phyloP scores from a whole-genome alignment of 345 rosid species.

The Hevea brasiliensis region DNA sequence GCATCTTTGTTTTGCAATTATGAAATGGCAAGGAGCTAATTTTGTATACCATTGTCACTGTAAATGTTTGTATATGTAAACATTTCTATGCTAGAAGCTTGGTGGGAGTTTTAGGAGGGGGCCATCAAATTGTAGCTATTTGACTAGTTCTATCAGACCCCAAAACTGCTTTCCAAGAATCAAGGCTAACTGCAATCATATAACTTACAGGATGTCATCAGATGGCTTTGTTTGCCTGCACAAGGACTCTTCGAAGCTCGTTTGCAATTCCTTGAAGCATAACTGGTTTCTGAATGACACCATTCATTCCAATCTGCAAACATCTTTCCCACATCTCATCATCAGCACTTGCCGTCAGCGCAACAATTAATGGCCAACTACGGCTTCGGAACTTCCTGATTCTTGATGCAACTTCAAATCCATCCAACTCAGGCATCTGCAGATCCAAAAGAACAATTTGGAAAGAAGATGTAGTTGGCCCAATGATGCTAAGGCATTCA shows the following conservation, averaged over 20 bases:
- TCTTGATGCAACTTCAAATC: constrained; percentile 76
- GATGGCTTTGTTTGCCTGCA: constrained; percentile 49
- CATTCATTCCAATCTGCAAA: constrained; percentile 69
- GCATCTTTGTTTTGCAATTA: background rate
- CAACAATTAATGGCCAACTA: constrained; percentile 69
- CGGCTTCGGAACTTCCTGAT: constrained; percentile 61
- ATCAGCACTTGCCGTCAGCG: constrained; percentile 55
- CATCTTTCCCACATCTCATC: constrained; percentile 67
- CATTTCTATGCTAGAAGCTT: constrained; percentile 31
- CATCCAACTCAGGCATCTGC: constrained; percentile 74
- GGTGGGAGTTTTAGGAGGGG: background rate
- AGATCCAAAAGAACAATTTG: constrained; percentile 77
- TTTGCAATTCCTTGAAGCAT: constrained; percentile 57
- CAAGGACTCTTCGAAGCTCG: constrained; percentile 69
- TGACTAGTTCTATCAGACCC: constrained; percentile 14
- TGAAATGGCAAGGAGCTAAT: constrained; percentile 19
- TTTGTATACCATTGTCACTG: constrained; percentile 38
- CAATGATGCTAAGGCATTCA: constrained; percentile 63
- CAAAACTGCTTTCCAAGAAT: background rate
- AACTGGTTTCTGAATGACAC: constrained; percentile 74
- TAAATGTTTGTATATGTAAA: constrained; percentile 28
- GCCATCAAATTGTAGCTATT: background rate
- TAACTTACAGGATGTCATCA: constrained; percentile 14
- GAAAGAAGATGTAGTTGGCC: constrained; percentile 49
- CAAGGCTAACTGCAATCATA: background rate